Base-by-base conservation (phyloP, 257 asterid genomes). In the Jasminum sambac region DNA sequence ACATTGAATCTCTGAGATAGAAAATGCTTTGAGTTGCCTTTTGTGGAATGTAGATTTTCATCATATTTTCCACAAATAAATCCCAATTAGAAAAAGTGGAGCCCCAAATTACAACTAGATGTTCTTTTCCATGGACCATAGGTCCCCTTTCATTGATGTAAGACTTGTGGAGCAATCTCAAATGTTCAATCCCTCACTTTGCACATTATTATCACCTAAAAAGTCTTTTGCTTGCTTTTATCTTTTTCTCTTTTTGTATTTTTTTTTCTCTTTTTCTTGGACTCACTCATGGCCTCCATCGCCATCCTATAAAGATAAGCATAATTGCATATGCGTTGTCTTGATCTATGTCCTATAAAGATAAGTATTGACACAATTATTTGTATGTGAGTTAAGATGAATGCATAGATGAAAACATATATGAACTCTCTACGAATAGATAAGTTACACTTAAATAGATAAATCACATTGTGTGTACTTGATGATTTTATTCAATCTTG, bases 231-330 rank as follows among this genome's bases (percentile, higher is more conserved):
- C 24, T 43, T 46, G 36, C 4, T 30, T 30, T 30, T 1, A 13
- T 25, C 37, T 17, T 43, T 62, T 25, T 14, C 16, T 43, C 30
- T 63, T 38, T 16, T 71, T 42, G 62, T 14, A 55, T 79, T 75
- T 64, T 25, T n/a, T 9, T 34, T 12, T 8, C 58, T 21, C 40
- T 26, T 46, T 55, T 50, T 67, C 75, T 43, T 74, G 55, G 55
- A 52, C 61, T 67, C 77, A 77, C 37, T 74, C 24, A 65, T 71
- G 71, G 60, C 69, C 72, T 76, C 79, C 63, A 62, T 76, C 78
- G 46, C 69, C 63, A 59, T 75, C 73, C 70, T 39, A 46, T 60
- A 52, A 71, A 52, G 78, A 72, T 71, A 39, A 61, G 37, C 12
- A n/a, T 63, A 36, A 34, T 57, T 38, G 39, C 25, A 19, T 36